Evolutionary conservation across 164 flowering plant genomes (phyloP), one percentile per base, ranked within the genome.

Genomic region (Cinnamomum micranthum): DNA sequence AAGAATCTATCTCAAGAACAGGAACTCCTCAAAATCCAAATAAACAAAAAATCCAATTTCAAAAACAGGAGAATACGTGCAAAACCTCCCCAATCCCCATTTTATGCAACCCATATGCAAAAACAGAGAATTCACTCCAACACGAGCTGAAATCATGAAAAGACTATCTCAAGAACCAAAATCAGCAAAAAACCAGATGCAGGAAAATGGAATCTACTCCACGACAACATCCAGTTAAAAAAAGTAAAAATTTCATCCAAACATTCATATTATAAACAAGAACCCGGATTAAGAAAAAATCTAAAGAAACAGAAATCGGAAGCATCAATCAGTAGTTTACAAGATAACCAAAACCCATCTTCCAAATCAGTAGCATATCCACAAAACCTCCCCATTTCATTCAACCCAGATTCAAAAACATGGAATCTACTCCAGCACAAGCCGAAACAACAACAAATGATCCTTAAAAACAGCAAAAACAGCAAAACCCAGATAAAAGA

Each of bases 1-100:
- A 64, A 64, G 33, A 64, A 64, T 64, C 67, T 17, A 71, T 51
- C 63, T 71, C 41, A 71, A 71, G 47, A 55, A 33, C 13, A 71
- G 13, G 33, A 71, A 58, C 47, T 7, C 47, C 6, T 6, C 47
- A 35, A 35, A 35, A 6, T 6, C 10, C 47, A 35, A 35, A 35
- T 7, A 35, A 35, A 6, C 47, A 35, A 35, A 6, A 35, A 35
- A 0, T 35, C 47, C 47, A 35, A 35, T 35, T 35, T 35, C 47
- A 35, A 35, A 35, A 6, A 35, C 47, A 35, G 10, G 47, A 35
- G 47, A 35, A 6, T 35, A 35, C 47, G 7, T 6, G 47, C 47
- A 35, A 35, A 35, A 35, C 47, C 47, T 35, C 47, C 10, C 10
- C 47, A 35, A 35, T 35, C 47, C 47, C 10, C 47, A 35, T 35